Evolutionary conservation across 2,329 filamentous ascomycete genomes (phyloP).

Genomic region (Diaporthe batatas): DNA sequence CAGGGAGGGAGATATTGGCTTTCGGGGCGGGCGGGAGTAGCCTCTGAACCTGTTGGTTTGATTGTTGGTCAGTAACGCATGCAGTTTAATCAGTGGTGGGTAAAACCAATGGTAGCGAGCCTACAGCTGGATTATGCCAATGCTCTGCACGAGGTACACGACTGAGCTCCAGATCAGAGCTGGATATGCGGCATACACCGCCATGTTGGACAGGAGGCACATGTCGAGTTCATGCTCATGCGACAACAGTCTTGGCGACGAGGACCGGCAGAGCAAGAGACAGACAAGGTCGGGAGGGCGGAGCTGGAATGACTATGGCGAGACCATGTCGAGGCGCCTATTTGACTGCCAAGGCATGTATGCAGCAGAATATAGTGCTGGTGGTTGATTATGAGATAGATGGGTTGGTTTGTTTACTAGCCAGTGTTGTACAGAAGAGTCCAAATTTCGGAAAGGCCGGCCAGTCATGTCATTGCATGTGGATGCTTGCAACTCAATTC

Average conservation of each 20-base stretch:
- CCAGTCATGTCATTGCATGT: slow-evolving; percentile 11
- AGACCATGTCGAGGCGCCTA: background rate
- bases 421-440: background rate
- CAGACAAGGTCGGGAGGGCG: slow-evolving; percentile 5
- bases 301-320: background rate
- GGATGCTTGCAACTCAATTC: slow-evolving; percentile 11
- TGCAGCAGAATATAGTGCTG: background rate
- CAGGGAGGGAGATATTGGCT: slow-evolving; percentile 65
- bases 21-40: slow-evolving; percentile 64
- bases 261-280: slow-evolving; percentile 37
- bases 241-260: background rate
- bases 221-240: slow-evolving; percentile 40
- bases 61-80: background rate
- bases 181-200: slow-evolving; percentile 54
- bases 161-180: slow-evolving; percentile 62
- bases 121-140: slow-evolving; percentile 71
- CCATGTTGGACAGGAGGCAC: slow-evolving; percentile 49
- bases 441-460: background rate
- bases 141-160: slow-evolving; percentile 66
- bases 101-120: slow-evolving; percentile 21
- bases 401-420: background rate
- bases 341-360: background rate
- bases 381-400: background rate
- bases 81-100: background rate
- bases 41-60: slow-evolving; percentile 60